phyloP scores from a whole-genome alignment of 257 asterid species.

The Paulownia fortunei region DNA sequence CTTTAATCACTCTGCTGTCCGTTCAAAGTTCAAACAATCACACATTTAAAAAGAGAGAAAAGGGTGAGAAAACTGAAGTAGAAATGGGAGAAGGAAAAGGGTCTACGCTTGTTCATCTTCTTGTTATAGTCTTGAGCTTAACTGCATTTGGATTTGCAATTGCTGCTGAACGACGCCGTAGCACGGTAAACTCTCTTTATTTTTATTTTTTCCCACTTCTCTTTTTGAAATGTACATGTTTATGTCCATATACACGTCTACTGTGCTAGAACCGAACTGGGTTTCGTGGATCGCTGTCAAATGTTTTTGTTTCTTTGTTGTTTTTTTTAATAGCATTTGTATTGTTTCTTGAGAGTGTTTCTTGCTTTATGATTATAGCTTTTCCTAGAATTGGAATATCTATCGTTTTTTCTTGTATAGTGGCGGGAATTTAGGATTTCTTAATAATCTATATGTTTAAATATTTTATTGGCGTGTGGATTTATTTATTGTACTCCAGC shows the following conservation, averaged over 20 bases:
- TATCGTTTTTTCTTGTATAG: not conserved
- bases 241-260: not conserved
- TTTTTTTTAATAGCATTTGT: not conserved
- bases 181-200: slow-evolving; percentile 60
- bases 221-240: not conserved
- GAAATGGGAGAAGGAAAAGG: slow-evolving; percentile 64
- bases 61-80: slow-evolving; percentile 12
- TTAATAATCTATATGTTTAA: not conserved
- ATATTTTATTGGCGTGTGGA: not conserved
- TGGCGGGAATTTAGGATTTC: not conserved
- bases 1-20: not conserved
- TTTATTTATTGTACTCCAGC: not conserved
- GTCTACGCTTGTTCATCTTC: slow-evolving; percentile 84
- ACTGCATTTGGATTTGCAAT: slow-evolving; percentile 88
- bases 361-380: not conserved
- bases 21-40: not conserved
- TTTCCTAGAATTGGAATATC: not conserved
- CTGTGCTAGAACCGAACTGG: slow-evolving; percentile 1
- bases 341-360: not conserved
- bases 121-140: slow-evolving; percentile 74
- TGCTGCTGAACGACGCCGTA: slow-evolving; percentile 95
- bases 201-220: not conserved
- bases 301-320: not conserved
- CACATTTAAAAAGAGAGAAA: not conserved
- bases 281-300: slow-evolving; percentile 19